phyloP scores from a whole-genome alignment of 1,139 yeast species.

The Pichia sorboxylosa region DNA sequence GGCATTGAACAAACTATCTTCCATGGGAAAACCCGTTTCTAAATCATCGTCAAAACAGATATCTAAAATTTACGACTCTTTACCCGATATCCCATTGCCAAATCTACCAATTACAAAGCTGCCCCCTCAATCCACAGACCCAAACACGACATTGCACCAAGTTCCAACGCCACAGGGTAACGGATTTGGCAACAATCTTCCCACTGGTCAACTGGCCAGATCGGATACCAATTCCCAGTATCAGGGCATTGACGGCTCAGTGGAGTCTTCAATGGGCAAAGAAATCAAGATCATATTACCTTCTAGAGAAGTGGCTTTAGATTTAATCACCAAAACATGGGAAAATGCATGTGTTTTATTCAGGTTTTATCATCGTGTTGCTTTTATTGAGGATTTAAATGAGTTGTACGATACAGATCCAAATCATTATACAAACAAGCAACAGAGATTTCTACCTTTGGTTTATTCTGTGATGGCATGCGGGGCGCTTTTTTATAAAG shows the following conservation, averaged over 20 bases:
- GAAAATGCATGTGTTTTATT: constrained; percentile 75
- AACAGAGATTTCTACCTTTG: constrained; percentile 66
- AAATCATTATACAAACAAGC: constrained; percentile 56
- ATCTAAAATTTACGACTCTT: constrained; percentile 17
- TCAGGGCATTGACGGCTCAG: constrained; percentile 27
- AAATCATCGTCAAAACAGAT: constrained; percentile 14
- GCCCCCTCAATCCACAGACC: constrained; percentile 5
- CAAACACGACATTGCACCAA: not conserved
- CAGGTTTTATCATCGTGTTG: constrained; percentile 77
- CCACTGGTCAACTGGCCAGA: not conserved
- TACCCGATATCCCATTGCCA: constrained; percentile 23
- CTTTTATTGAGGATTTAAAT: constrained; percentile 48
- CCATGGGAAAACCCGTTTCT: constrained; percentile 13
- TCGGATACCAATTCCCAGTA: constrained; percentile 1
- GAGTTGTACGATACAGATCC: constrained; percentile 59
- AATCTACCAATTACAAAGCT: constrained; percentile 14
- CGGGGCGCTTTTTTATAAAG: constrained; percentile 59
- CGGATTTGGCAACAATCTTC: not conserved
- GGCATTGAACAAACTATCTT: constrained; percentile 19
- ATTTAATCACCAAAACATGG: constrained; percentile 70
- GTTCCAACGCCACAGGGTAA: not conserved
- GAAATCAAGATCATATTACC: constrained; percentile 67
- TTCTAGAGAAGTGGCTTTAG: constrained; percentile 58
- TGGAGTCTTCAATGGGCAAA: constrained; percentile 28
- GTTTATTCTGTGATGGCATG: constrained; percentile 62